Percentiles rank a stretch among this genome's conserved stretches.
Conservation (phyloP, 768 basidiomycete genomes). For the Exidia glandulosa region DNA sequence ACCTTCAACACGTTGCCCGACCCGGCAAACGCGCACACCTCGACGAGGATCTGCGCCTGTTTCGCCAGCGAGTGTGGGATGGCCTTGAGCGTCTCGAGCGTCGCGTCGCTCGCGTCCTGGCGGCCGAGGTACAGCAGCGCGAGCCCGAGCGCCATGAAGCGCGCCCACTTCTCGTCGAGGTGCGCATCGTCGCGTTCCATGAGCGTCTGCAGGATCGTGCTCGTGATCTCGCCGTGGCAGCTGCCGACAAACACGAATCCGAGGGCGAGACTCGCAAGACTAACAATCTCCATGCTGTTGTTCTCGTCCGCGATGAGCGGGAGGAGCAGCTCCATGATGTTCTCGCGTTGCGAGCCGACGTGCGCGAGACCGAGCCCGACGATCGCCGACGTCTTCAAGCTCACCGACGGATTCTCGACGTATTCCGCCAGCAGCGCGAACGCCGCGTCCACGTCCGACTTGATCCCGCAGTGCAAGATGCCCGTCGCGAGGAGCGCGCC, state of each 20-base stretch:
- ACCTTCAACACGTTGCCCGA: constrained; percentile 92
- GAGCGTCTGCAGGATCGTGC: constrained; percentile 79
- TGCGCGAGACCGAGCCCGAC: constrained; percentile 90
- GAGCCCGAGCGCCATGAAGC: constrained; percentile 82
- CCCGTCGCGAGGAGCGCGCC: constrained; percentile 94
- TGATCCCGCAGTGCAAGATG: constrained; percentile 78
- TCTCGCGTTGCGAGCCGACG: constrained; percentile 84
- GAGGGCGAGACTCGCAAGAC: constrained; percentile 75
- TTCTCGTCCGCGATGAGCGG: constrained; percentile 74
- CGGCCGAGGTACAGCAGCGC: constrained; percentile 84
- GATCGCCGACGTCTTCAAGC: constrained; percentile 79
- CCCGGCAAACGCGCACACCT: constrained; percentile 89
- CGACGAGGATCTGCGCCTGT: constrained; percentile 83
- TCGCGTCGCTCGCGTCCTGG: constrained; percentile 89
- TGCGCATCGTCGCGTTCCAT: constrained; percentile 74
- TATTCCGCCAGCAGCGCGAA: constrained; percentile 85
- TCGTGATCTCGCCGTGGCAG: constrained; percentile 85
- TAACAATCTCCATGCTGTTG: constrained; percentile 79
- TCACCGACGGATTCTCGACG: constrained; percentile 74
- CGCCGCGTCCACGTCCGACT: constrained; percentile 88
- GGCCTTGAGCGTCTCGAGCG: constrained; percentile 84
- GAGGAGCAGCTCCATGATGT: constrained; percentile 65
- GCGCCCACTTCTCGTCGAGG: constrained; percentile 87
- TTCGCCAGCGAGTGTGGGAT: constrained; percentile 89
- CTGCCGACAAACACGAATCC: constrained; percentile 96